Evolutionary conservation across 108 stramenopile species (phyloP), one percentile per base, ranked within the genome.

Genomic region (Bacterosira constricta): DNA sequence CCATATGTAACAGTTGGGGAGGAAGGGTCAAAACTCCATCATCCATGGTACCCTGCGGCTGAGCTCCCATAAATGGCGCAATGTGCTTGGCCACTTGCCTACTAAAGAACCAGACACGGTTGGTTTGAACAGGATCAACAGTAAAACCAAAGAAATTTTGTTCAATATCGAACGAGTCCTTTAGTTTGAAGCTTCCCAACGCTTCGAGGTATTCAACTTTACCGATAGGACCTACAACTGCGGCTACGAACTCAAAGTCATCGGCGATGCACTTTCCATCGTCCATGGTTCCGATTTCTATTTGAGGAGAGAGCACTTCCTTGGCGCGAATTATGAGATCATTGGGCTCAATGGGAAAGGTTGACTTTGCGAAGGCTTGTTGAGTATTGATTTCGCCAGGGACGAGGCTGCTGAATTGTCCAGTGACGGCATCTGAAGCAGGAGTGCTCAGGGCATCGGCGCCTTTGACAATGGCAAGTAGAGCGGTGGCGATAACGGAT

Each of bases 81-180:
- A 66, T 74, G 49, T 88, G 87, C n/a, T 32, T 86, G 15, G 78
- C 86, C 9, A 45, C 41, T 32, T 69, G 58, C 20, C 89, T 75
- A 30, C 50, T 81, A 55, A 86, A 86, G 47, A 72, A 87, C 88
- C 89, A 92, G 3, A 90, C 86, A 17, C 91, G 73, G 61, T 85
- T 82, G 25, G 80, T 72, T 61, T 92, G 82, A 47, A 88, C 45
- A 0, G 91, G 91, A 85, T 92, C 91, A 3, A 89, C 87, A 27
- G 44, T 54, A 60, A 90, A 85, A 17, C 86, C 83, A 77, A 76
- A 86, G 41, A 67, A 69, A 46, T 86, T 79, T 32, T 71, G 63
- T 51, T 78, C 44, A 61, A 88, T 81, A 57, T 89, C 89, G 77
- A 90, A 92, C 3, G 85, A 66, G 11, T 85, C 80, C 15, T 76